These are phyloP conservation scores for Dillenia turbinata DNA, from an alignment of 164 flowering plant species.

Conservation along the genomic window DNA sequence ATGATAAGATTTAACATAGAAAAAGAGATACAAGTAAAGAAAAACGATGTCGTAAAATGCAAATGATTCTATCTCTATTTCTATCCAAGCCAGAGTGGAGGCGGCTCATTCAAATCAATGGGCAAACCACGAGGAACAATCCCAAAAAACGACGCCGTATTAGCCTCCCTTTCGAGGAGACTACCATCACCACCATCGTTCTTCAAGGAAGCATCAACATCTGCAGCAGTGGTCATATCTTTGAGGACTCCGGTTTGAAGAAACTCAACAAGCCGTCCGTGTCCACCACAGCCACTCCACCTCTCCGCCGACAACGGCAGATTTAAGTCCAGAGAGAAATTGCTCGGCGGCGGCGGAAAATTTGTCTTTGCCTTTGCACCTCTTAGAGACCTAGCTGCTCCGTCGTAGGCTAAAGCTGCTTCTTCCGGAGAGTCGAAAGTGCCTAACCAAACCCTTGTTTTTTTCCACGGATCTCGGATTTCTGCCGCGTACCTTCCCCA, in stretches of 20 bases:
- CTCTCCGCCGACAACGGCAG: slow-evolving; percentile 15
- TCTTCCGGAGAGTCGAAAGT: slow-evolving; percentile 86
- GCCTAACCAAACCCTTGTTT: slow-evolving; percentile 80
- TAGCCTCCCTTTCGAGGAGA: not conserved
- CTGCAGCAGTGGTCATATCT: not conserved
- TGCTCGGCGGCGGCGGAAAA: slow-evolving; percentile 38
- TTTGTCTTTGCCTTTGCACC: slow-evolving; percentile 84
- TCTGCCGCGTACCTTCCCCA: slow-evolving; percentile 95
- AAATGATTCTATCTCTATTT: no score
- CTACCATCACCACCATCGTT: not conserved
- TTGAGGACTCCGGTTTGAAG: slow-evolving; percentile 9
- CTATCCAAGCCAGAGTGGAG: slow-evolving; percentile 49
- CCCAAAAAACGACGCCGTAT: slow-evolving; percentile 25
- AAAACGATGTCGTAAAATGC: no score
- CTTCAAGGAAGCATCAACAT: not conserved
- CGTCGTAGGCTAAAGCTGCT: slow-evolving; percentile 84
- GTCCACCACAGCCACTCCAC: slow-evolving; percentile 5
- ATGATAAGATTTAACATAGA: no score
- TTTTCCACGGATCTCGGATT: slow-evolving; percentile 87
- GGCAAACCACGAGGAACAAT: slow-evolving; percentile 50
- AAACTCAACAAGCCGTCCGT: slow-evolving; percentile 12
- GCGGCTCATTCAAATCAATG: slow-evolving; percentile 72
- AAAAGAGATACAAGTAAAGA: no score
- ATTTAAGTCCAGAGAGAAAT: slow-evolving; percentile 15
- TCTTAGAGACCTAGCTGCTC: slow-evolving; percentile 67